Base-by-base conservation (phyloP, 2,329 filamentous ascomycete genomes). In the Penicillium sp. region DNA sequence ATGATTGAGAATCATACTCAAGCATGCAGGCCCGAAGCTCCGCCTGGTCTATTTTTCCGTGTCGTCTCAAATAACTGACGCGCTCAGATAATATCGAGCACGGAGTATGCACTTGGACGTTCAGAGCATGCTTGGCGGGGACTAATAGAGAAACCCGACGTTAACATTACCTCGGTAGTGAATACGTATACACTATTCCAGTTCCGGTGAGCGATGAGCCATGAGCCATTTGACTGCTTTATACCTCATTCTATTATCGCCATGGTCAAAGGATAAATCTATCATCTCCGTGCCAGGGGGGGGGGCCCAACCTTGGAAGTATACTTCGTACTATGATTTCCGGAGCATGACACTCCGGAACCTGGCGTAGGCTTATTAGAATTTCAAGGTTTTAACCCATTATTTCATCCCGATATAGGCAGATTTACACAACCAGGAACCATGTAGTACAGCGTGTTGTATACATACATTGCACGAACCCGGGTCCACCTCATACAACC, bases 121-220 rank as follows among this genome's bases (percentile, higher is more conserved):
- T 52, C 40, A 18, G 32, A 46, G 40, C 34, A 29, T 52, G 34
- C 48, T 55, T 52, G 53, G 48, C 48, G 35, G 29, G 29, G 44
- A 47, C 34, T 53, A 31, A 45, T n/a, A 46, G 44, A 16, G 11
- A 34, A 38, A 9, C 18, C 20, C 20, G 20, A 31, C 1, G 10
- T 45, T 18, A 22, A n/a, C 24, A n/a, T 42, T 20, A 45, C 45
- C 37, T 50, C 31, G 24, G 31, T 37, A 29, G 11, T 2, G 31
- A 32, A 18, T 34, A 22, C 22, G n/a, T n/a, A n/a, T 29, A 11
- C 13, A 37, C 29, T 16, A 31, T 22, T 37, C 31, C 10, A 42
- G 16, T n/a, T 42, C 26, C 22, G 45, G 37, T 24, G 31, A 38
- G 24, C 1, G 1, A 43, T 53, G 52, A 43, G 52, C 10, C 31